These are phyloP conservation scores for Colletotrichum sp. DNA, from an alignment of 2,329 filamentous ascomycete genomes.

Conservation along the genomic window DNA sequence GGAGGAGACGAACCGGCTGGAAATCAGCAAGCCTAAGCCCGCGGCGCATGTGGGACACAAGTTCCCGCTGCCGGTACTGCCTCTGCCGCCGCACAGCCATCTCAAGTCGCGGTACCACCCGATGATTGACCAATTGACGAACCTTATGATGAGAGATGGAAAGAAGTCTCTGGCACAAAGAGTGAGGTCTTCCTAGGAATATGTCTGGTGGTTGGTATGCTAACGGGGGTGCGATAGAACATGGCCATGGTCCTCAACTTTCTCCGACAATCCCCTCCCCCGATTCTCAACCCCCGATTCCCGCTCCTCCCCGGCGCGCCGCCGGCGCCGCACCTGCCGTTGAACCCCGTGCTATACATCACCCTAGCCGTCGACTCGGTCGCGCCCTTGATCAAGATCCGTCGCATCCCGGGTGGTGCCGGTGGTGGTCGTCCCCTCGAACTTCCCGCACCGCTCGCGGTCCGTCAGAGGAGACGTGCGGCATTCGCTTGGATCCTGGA, in stretches of 20 bases:
- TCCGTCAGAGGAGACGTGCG: constrained; percentile 76
- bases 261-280: constrained; percentile 84
- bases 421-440: constrained; percentile 88
- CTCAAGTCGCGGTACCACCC: constrained; percentile 86
- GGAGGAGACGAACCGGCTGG: constrained; percentile 6
- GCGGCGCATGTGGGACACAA: constrained; percentile 52
- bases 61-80: constrained; percentile 74
- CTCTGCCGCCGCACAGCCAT: constrained; percentile 66
- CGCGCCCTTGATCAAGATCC: constrained; percentile 84
- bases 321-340: constrained; percentile 78
- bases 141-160: constrained; percentile 88
- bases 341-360: constrained; percentile 90
- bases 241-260: constrained; percentile 83
- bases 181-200: constrained; percentile 54
- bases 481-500: constrained; percentile 92
- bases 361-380: constrained; percentile 91
- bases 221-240: constrained; percentile 61
- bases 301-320: constrained; percentile 79
- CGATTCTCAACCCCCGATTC: constrained; percentile 72
- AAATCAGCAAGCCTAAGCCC: background rate
- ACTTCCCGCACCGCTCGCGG: constrained; percentile 77
- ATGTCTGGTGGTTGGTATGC: background rate
- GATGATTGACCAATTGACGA: constrained; percentile 85
- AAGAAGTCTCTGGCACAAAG: constrained; percentile 90
- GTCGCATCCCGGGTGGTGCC: constrained; percentile 75